Conservation (phyloP, 140 eudicot species). For the Ambrosia hybrid region DNA sequence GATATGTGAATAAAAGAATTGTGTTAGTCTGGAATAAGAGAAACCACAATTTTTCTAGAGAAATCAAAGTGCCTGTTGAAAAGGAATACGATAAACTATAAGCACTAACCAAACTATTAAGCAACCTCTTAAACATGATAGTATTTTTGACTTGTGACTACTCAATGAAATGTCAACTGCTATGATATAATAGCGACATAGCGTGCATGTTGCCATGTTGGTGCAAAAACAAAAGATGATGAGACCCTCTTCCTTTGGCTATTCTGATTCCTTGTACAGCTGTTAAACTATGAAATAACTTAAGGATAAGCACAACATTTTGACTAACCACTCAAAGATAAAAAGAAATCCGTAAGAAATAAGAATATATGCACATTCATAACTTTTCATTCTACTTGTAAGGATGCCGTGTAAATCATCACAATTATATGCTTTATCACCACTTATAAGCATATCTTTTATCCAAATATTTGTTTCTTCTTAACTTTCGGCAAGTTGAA, state of each 20-base stretch:
- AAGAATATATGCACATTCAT: constrained; percentile 11
- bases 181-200: too few relatives aligned
- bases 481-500: constrained; percentile 10
- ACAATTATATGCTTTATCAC: neutral
- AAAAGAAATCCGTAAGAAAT: constrained; percentile 2
- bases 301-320: constrained; percentile 8
- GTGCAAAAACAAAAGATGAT: neutral
- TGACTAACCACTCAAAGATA: constrained; percentile 22
- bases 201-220: too few relatives aligned
- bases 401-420: constrained; percentile 18
- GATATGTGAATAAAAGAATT: constrained; percentile 11
- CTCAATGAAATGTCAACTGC: constrained; percentile 7
- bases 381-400: constrained; percentile 21
- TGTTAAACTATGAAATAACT: constrained; percentile 11
- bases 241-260: constrained; percentile 16
- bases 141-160: neutral
- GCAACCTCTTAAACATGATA: constrained; percentile 1
- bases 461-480: too few relatives aligned
- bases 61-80: constrained; percentile 7
- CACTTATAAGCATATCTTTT: too few relatives aligned
- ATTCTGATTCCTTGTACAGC: constrained; percentile 1
- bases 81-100: neutral
- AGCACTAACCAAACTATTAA: constrained; percentile 1
- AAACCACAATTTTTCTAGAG: constrained; percentile 18
- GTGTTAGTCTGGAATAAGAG: neutral